These are phyloP conservation scores for Colletotrichum cordylinicola DNA, from an alignment of 2,329 filamentous ascomycete species.

Conservation along the genomic window DNA sequence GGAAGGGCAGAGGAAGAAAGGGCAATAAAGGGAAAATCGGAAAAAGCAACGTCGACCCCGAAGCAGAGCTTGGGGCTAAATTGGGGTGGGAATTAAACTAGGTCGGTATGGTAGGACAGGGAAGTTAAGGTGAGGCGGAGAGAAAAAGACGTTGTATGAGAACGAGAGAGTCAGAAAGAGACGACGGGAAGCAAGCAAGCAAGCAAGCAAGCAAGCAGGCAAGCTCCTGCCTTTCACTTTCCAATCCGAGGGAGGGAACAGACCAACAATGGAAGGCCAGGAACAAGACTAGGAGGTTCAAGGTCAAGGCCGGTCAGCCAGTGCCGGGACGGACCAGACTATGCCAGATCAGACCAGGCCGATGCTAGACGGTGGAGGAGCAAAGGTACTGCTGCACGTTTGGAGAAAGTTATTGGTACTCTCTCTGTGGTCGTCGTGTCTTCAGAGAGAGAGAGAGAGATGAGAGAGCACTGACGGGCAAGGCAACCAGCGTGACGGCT, in stretches of 20 bases:
- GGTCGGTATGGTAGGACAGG: background rate
- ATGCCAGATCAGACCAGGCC: conserved; percentile 4
- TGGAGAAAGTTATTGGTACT: background rate
- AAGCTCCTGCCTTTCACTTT: background rate
- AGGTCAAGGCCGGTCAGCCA: background rate
- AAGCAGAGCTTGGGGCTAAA: background rate
- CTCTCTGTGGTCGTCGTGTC: background rate
- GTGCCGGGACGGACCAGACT: conserved; percentile 11
- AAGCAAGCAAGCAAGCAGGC: background rate
- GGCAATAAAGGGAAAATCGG: conserved; percentile 5
- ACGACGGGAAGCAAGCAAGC: background rate
- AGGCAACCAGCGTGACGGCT: background rate
- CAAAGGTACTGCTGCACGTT: background rate
- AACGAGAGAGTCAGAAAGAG: background rate
- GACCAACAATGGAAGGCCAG: conserved; percentile 1
- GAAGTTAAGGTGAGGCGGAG: conserved; percentile 18
- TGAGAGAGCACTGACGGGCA: background rate
- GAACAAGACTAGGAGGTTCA: background rate
- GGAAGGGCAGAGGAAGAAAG: background rate
- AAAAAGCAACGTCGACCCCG: conserved; percentile 18
- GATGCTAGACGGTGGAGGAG: background rate
- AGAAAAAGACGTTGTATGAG: background rate
- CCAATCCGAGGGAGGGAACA: background rate
- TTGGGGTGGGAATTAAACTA: background rate
- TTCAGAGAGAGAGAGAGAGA: background rate